A percentile compares a stretch with the other conserved stretches of the same genome.
These are phyloP conservation scores for Santalum album DNA, from an alignment of 164 flowering plant genomes.

Conservation along the genomic window DNA sequence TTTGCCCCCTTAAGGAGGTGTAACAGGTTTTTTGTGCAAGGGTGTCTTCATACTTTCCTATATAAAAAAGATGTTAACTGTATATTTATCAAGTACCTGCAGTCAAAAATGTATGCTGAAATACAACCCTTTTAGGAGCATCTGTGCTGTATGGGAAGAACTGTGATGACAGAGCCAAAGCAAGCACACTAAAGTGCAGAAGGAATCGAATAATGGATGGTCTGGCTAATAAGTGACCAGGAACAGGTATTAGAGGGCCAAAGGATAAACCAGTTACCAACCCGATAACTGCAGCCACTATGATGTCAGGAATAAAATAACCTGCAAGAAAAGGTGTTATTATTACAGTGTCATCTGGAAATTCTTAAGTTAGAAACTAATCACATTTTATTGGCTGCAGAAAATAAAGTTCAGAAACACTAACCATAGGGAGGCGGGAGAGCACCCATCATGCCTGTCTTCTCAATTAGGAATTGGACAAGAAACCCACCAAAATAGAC, in stretches of 20 bases:
- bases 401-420: conserved; percentile 20
- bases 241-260: conserved; percentile 77
- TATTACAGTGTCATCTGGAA: no score
- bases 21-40: no score
- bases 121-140: conserved; percentile 88
- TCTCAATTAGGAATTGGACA: conserved; percentile 78
- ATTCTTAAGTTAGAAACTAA: no score
- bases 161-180: conserved; percentile 82
- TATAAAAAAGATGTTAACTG: background rate
- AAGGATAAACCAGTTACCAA: conserved; percentile 70
- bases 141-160: conserved; percentile 77
- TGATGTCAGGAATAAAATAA: conserved; percentile 62
- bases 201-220: conserved; percentile 51
- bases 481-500: conserved; percentile 85
- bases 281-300: conserved; percentile 73
- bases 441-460: conserved; percentile 99
- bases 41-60: background rate
- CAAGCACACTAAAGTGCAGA: conserved; percentile 59
- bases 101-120: conserved; percentile 75
- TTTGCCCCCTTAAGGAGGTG: no score
- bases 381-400: no score
- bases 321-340: conserved; percentile 47
- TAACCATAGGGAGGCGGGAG: conserved; percentile 87
- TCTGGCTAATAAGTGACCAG: conserved; percentile 69
- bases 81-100: conserved; percentile 37